These are phyloP conservation scores for Lasiosphaeris hirsuta DNA, from an alignment of 495 filamentous ascomycete species.

Conservation along the genomic window DNA sequence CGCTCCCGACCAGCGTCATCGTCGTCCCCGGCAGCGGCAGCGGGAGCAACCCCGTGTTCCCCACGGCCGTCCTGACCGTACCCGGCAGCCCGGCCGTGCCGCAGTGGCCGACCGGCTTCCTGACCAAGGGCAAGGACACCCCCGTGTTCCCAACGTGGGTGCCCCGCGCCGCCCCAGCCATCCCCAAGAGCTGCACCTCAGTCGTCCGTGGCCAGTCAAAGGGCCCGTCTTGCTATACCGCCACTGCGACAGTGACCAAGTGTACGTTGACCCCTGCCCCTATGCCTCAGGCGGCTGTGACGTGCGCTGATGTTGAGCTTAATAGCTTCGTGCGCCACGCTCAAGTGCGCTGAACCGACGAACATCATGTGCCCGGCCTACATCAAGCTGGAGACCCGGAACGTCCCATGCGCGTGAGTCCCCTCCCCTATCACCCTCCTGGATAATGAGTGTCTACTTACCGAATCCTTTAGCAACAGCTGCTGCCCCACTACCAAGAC, in stretches of 20 bases:
- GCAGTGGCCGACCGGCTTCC: too few species aligned
- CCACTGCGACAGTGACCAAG: not conserved
- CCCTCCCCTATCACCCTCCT: not conserved
- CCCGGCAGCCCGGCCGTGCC: too few species aligned
- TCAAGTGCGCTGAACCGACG: not conserved
- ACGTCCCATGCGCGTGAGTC: constrained; percentile 9
- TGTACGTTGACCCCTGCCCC: too few species aligned
- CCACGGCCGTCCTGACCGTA: too few species aligned
- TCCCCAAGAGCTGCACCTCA: too few species aligned
- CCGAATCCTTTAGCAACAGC: constrained; percentile 24
- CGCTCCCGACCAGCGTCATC: not conserved
- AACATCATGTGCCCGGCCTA: constrained; percentile 2
- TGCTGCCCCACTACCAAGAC: constrained; percentile 41
- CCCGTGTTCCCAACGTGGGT: too few species aligned
- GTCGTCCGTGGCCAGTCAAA: too few species aligned
- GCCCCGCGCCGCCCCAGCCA: too few species aligned
- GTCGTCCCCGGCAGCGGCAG: too few species aligned
- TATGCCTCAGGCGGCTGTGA: too few species aligned
- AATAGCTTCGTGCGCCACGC: not conserved
- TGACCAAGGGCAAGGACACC: too few species aligned
- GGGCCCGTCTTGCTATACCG: not conserved
- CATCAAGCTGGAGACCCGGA: not conserved
- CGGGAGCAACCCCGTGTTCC: too few species aligned
- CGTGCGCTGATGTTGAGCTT: not conserved
- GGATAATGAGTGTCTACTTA: not conserved